These are phyloP conservation scores for Gastrolobium villosum DNA, from an alignment of 306 rosid species.

Conservation along the genomic window DNA sequence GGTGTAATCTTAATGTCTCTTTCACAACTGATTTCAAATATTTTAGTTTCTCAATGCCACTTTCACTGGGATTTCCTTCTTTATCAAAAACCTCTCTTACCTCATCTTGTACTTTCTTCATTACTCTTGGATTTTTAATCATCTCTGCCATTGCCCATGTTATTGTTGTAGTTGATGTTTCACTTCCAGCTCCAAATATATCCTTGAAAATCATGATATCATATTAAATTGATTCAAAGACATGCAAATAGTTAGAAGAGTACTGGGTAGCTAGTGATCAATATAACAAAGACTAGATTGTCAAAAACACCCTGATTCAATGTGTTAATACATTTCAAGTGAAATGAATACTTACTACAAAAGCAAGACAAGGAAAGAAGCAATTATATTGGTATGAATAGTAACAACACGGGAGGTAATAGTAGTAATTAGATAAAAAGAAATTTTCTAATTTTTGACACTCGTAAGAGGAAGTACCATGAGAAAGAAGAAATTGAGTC, in stretches of 20 bases:
- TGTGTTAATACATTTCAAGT: too few relatives aligned
- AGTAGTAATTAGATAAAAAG: background rate
- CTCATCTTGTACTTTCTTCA: constrained; percentile 44
- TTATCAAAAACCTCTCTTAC: constrained; percentile 7
- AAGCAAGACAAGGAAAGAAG: background rate
- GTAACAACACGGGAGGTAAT: background rate
- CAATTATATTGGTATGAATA: background rate
- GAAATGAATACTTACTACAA: too few relatives aligned
- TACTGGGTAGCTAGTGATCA: background rate
- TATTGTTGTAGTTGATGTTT: constrained; percentile 38
- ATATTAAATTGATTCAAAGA: background rate
- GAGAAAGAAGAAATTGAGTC: background rate
- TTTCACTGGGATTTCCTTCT: background rate
- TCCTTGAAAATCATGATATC: background rate
- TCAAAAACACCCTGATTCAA: too few relatives aligned
- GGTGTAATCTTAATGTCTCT: constrained; percentile 35
- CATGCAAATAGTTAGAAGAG: background rate
- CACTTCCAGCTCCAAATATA: constrained; percentile 38
- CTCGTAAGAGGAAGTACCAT: background rate
- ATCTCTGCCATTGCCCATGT: constrained; percentile 45
- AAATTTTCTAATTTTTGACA: background rate
- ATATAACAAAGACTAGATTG: background rate
- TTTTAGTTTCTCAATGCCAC: background rate
- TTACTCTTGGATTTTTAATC: constrained; percentile 6
- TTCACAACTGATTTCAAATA: constrained; percentile 28